Percentiles rank a stretch among this genome's conserved stretches.
phyloP scores from a whole-genome alignment of 164 flowering plant species.

The Piper betle region DNA sequence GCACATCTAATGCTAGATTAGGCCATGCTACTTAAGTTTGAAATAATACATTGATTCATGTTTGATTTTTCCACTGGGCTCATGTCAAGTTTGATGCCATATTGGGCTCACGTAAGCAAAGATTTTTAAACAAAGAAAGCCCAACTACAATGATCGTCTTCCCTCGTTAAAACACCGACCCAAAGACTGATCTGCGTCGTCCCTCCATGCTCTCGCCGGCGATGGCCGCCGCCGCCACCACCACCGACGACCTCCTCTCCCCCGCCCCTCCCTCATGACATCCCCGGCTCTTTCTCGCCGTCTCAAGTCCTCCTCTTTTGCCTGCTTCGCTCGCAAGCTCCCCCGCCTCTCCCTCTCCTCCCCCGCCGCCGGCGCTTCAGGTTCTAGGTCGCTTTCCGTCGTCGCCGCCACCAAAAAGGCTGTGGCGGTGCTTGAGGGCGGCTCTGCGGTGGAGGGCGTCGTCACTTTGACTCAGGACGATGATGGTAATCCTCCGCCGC shows the following conservation, averaged over 20 bases:
- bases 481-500: constrained; percentile 25
- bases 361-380: constrained; percentile 2
- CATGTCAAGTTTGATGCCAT: too few species aligned
- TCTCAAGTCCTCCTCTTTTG: constrained; percentile 21
- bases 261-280: constrained; percentile 9
- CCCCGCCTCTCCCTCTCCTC: constrained; percentile 12
- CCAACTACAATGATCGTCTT: too few species aligned
- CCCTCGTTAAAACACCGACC: too few species aligned
- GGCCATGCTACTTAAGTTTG: too few species aligned
- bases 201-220: too few species aligned
- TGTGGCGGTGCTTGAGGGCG: constrained; percentile 81
- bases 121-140: too few species aligned
- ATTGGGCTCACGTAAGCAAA: too few species aligned
- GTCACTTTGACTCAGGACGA: constrained; percentile 71
- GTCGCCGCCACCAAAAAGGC: constrained; percentile 70
- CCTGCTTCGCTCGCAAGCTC: constrained; percentile 24
- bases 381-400: constrained; percentile 23
- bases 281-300: constrained; percentile 15
- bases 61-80: too few species aligned
- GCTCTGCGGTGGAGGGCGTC: constrained; percentile 62
- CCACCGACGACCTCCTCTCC: neutral
- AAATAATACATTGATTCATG: too few species aligned
- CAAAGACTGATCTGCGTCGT: too few species aligned
- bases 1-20: too few species aligned
- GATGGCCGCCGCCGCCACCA: constrained; percentile 11